phyloP scores from a whole-genome alignment of 2,329 filamentous ascomycete species.

The Aspergillus sp. region DNA sequence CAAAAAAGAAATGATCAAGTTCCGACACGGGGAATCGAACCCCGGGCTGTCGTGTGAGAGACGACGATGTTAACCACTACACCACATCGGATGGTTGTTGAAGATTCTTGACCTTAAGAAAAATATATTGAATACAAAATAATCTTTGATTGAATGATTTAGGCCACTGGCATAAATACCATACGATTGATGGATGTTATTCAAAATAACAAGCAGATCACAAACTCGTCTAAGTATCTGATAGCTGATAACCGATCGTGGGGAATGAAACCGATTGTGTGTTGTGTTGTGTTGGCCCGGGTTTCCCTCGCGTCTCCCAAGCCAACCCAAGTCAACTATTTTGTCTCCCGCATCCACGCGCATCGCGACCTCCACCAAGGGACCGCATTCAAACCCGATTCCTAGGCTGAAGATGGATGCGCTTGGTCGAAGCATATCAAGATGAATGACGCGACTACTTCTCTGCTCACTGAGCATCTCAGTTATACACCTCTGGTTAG shows the following conservation, averaged over 20 bases:
- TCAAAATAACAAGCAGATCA: too few species aligned
- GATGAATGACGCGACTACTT: constrained; percentile 43
- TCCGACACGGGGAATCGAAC: constrained; percentile 23
- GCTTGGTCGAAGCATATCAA: constrained; percentile 13
- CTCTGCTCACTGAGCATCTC: constrained; percentile 89
- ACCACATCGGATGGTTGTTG: constrained; percentile 8
- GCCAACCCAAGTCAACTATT: neutral
- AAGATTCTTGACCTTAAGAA: neutral
- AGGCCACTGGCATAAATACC: too few species aligned
- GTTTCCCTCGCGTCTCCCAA: too few species aligned
- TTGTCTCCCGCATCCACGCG: constrained; percentile 7
- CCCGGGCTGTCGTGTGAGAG: constrained; percentile 23
- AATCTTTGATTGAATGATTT: too few species aligned
- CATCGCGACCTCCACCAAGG: constrained; percentile 11
- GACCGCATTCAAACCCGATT: neutral
- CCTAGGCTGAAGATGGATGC: constrained; percentile 5
- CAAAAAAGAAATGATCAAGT: constrained; percentile 1
- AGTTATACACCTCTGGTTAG: constrained; percentile 87
- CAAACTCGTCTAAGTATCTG: too few species aligned
- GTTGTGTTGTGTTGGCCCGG: neutral
- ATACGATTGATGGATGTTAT: too few species aligned
- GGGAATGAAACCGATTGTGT: too few species aligned
- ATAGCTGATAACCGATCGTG: too few species aligned
- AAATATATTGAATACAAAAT: too few species aligned
- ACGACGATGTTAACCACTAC: constrained; percentile 18